Percentiles rank a stretch among this genome's conserved stretches.
phyloP scores from a whole-genome alignment of 345 rosid genomes.

The Pistacia vera region DNA sequence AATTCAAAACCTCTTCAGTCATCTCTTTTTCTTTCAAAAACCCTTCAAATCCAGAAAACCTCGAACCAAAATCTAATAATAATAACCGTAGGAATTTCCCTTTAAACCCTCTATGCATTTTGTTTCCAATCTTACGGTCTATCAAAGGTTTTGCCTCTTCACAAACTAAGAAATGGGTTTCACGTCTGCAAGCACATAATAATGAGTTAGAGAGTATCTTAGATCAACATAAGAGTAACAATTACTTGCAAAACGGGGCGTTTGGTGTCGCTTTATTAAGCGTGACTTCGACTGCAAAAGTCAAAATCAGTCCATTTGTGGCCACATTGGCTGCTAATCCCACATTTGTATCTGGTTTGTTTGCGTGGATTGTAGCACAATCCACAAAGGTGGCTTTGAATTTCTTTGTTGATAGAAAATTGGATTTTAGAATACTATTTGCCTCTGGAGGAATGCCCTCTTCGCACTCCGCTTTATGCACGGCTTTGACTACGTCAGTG shows the following conservation, averaged over 20 bases:
- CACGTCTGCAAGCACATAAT: constrained; percentile 40
- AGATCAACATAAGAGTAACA: constrained; percentile 22
- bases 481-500: constrained; percentile 90
- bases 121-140: constrained; percentile 44
- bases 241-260: constrained; percentile 49
- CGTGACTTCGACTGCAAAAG: constrained; percentile 68
- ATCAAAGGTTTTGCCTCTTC: constrained; percentile 47
- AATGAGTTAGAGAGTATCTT: constrained; percentile 39
- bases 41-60: constrained; percentile 32
- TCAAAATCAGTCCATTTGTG: constrained; percentile 75
- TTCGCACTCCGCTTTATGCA: constrained; percentile 88
- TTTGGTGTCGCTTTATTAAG: constrained; percentile 70
- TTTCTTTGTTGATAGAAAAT: constrained; percentile 86
- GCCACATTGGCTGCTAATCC: constrained; percentile 81
- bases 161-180: constrained; percentile 53
- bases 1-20: constrained; percentile 28
- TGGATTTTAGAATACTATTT: constrained; percentile 75
- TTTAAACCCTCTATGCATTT: constrained; percentile 37
- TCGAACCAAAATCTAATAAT: constrained; percentile 9
- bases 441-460: constrained; percentile 98
- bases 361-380: constrained; percentile 80
- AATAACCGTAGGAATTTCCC: constrained; percentile 1
- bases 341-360: constrained; percentile 77
- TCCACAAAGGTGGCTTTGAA: constrained; percentile 71
- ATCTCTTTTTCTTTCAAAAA: constrained; percentile 33